Evolutionary conservation across 2,329 filamentous ascomycete species (phyloP), one percentile per base, ranked within the genome.

Genomic region (Plectosphaerella plurivora): DNA sequence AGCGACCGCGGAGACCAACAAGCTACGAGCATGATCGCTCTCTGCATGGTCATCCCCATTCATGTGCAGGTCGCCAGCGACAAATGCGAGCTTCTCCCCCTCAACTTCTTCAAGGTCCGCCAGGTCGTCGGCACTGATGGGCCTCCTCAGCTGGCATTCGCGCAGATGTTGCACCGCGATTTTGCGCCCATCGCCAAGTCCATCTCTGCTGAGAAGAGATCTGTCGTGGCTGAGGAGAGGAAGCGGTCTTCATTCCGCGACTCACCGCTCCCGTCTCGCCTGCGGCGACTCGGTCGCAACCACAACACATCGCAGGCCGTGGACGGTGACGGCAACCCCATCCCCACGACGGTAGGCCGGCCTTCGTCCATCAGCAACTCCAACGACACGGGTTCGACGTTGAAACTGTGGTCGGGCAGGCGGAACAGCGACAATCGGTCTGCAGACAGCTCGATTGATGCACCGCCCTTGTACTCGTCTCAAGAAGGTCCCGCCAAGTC

Each of bases 101-200:
- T 88, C 28, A 78, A 70, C 45, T 83, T 89, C 57, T 88, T 89
- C 71, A 83, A 81, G 57, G 73, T 79, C 8, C 83, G 85, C 53
- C 87, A 89, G 65, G 78, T 86, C 55, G 76, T 82, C 0, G 79
- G 84, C 59, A 72, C 76, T 25, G 75, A 74, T 54, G 73, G 77
- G 33, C 68, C 74, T 1, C 79, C 83, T 57, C 76, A 83, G 45
- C 74, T 81, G 5, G 76, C 75, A 3, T 89, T 89, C 59, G 75
- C 78, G 1, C 77, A 81, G 52, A 76, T 76, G 33, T 74, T 86
- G 3, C 79, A 84, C 60, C 76, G 80, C 55, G 85, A 88, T 55
- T 76, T 88, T 53, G 76, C 77, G 14, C 76, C 74, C 18, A 63
- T 80, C 14, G 60, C 78, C 28, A 68, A 74, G 51, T 57, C 64